These are phyloP conservation scores for Phytophthora cajani DNA, from an alignment of 352 stramenopile genomes.

Conservation along the genomic window DNA sequence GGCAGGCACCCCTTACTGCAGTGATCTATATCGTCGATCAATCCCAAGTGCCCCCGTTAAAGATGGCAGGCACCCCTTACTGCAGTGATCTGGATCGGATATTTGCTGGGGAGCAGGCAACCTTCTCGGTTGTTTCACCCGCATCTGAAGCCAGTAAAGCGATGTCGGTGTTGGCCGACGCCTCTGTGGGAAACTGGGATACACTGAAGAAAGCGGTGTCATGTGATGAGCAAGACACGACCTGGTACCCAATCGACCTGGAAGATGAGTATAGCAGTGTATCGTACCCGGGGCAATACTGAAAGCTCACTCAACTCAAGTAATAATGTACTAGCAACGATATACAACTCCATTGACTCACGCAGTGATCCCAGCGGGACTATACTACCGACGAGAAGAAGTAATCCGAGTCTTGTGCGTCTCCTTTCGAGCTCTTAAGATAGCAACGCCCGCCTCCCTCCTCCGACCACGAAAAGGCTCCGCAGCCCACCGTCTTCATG, in stretches of 20 bases:
- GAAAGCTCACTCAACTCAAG: neutral
- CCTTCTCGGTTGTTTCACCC: neutral
- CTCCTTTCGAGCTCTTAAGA: constrained; percentile 60
- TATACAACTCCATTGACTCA: neutral
- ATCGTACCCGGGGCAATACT: neutral
- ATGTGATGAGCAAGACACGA: constrained; percentile 17
- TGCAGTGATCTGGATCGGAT: constrained; percentile 15
- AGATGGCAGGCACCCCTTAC: constrained; percentile 16
- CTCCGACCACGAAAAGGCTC: constrained; percentile 56
- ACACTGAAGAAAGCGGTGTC: constrained; percentile 10
- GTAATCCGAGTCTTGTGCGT: constrained; percentile 5
- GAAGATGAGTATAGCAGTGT: constrained; percentile 16
- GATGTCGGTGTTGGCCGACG: constrained; percentile 8
- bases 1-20: constrained; percentile 20
- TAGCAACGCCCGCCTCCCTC: constrained; percentile 60
- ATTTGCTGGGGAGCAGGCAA: constrained; percentile 10
- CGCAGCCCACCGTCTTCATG: constrained; percentile 38
- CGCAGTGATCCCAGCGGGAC: neutral
- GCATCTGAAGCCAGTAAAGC: neutral
- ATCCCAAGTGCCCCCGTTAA: neutral
- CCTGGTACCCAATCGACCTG: constrained; percentile 28
- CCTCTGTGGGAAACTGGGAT: constrained; percentile 15
- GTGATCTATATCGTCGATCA: constrained; percentile 10
- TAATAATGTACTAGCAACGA: neutral
- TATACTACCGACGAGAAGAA: constrained; percentile 35